Conservation (phyloP, 2,329 filamentous ascomycete genomes). For the Sporothrix curviconia region DNA sequence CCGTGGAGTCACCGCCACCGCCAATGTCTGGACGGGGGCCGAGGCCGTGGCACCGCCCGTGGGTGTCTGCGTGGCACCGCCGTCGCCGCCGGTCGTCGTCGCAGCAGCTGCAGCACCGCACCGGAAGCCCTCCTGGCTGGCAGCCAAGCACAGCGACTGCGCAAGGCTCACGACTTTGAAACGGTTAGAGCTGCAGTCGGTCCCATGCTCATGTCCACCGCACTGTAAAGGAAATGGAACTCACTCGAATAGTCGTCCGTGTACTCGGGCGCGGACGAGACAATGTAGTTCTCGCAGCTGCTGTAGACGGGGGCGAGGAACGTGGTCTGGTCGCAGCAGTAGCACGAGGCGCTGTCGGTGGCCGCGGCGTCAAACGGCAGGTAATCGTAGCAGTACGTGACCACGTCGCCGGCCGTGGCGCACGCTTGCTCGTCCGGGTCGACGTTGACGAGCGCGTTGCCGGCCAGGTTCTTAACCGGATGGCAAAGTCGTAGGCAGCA, state of each 20-base stretch:
- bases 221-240: background rate
- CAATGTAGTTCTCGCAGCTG: constrained; percentile 23
- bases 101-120: constrained; percentile 6
- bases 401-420: constrained; percentile 15
- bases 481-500: background rate
- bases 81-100: constrained; percentile 4
- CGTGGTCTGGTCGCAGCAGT: constrained; percentile 21
- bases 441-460: background rate
- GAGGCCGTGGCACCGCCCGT: background rate
- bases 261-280: constrained; percentile 8
- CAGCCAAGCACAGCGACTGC: constrained; percentile 9
- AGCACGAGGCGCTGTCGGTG: constrained; percentile 16
- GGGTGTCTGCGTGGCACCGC: background rate
- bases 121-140: constrained; percentile 7
- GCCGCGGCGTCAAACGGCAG: constrained; percentile 13
- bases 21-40: background rate
- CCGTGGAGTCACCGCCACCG: background rate
- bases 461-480: background rate
- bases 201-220: no score
- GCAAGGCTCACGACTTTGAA: constrained; percentile 6
- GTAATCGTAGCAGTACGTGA: constrained; percentile 16
- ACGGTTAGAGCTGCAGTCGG: no score
- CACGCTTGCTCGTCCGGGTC: constrained; percentile 18
- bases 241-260: constrained; percentile 13
- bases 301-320: constrained; percentile 19